Base-by-base conservation (phyloP, 768 basidiomycete species). In the Tulasnella sp. region DNA sequence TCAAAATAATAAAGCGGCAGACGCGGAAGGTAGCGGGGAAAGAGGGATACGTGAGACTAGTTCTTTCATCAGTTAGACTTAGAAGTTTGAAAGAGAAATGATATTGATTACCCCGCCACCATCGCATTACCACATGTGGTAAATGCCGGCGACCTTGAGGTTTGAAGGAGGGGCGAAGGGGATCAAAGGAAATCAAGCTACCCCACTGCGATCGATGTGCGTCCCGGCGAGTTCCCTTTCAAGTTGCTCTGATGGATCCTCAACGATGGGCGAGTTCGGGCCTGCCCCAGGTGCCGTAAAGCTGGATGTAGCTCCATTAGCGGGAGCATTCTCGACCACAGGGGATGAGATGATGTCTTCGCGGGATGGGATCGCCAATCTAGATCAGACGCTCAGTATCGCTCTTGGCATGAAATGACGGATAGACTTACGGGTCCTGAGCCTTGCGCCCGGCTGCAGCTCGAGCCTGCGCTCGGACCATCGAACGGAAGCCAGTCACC, bases 401-500 rank as follows among this genome's bases (percentile, higher is more conserved):
- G n/a, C n/a, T n/a, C n/a, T n/a, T n/a, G n/a, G n/a, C n/a, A n/a
- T n/a, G n/a, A n/a, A n/a, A n/a, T n/a, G n/a, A n/a, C n/a, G n/a
- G n/a, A n/a, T n/a, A n/a, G n/a, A n/a, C n/a, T n/a, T n/a, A n/a
- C n/a, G n/a, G n/a, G n/a, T n/a, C n/a, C n/a, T n/a, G n/a, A n/a
- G n/a, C n/a, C 86, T 67, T 87, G 84, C 51, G 82, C 67, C 86
- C 84, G 4, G 81, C 81, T 8, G 80, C 73, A 1, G 79, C 79
- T 35, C 85, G 74, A 11, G 84, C 81, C 64, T 92, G 89, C n/a
- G 78, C 75, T 55, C 94, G 80, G 6, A 98, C 93, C 67, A 92
- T 83, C 7, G 84, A 77, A 35, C 96, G 81, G 81, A 99, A 98
- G 11, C 76, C 67, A 59, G 81, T 81, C 36, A 97, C 94, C 69